Base-by-base conservation (phyloP, 148 eudicot genomes). In the Euryodendron excelsum region DNA sequence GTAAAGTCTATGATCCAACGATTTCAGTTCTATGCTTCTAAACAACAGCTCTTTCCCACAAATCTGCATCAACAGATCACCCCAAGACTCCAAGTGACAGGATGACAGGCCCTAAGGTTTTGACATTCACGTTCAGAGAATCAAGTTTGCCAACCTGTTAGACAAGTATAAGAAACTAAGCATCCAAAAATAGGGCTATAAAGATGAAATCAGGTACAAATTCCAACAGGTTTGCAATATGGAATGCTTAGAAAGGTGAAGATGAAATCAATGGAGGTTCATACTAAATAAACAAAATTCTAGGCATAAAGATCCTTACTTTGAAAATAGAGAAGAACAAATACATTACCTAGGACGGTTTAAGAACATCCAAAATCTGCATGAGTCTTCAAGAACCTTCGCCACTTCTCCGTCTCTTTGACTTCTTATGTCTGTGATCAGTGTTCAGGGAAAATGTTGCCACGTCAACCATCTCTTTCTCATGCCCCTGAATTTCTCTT, bases 371-470 rank as follows among this genome's bases (percentile, higher is more conserved):
- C 39, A 66, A 15, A 13, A 5, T 25, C 60, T 53, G 48, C 18
- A 55, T 37, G 75, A 71, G 67, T 44, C 73, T 82, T 82, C 83
- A 87, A 70, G 60, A 80, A 72, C 71, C 80, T 66, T 80, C 80
- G 20, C 55, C 71, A 25, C 47, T 74, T 84, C 81, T 91, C 76
- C 62, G 83, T 75, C 74, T 89, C 85, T 90, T 94, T 52, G 88
- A 20, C 72, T 89, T 92, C 87, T 89, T 86, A 75, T 69, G 31
- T 28, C 56, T 80, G 61, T 79, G 86, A 48, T 80, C 79, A 77
- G 41, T 72, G 27, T 68, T 80, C 74, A 74, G 13, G 25, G 82
- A 80, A 23, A 76, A 10, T 47, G 63, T 71, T 72, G 85, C 86
- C 30, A 31, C 69, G 39, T 84, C 74, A 37, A 56, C 77, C 70